A percentile compares a stretch with the other conserved stretches of the same genome.
These are phyloP conservation scores for Baorangia bicolor DNA, from an alignment of 768 basidiomycete species.

Conservation along the genomic window DNA sequence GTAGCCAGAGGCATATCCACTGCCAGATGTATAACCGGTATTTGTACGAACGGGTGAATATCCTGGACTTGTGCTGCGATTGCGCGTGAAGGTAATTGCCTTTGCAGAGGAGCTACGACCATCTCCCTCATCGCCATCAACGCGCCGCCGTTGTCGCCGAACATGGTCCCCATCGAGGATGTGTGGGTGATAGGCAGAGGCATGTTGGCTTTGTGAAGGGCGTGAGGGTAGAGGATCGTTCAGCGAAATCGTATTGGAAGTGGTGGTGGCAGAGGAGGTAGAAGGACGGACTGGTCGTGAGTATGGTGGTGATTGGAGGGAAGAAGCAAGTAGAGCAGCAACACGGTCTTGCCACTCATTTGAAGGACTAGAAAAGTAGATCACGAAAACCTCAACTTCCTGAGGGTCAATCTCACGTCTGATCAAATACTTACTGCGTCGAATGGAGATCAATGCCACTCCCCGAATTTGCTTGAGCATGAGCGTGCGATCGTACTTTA, in stretches of 20 bases:
- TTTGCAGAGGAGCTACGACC: constrained; percentile 7
- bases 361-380: constrained; percentile 53
- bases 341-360: constrained; percentile 84
- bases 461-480: constrained; percentile 18
- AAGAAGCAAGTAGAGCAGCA: constrained; percentile 21
- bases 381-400: constrained; percentile 2
- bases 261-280: background rate
- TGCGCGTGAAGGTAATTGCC: constrained; percentile 5
- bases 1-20: constrained; percentile 25
- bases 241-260: constrained; percentile 9
- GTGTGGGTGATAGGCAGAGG: constrained; percentile 14
- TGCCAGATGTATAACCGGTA: constrained; percentile 11
- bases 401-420: background rate
- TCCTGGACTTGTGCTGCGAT: constrained; percentile 18
- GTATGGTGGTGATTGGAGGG: constrained; percentile 14
- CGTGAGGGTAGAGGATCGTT: constrained; percentile 13
- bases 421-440: constrained; percentile 53
- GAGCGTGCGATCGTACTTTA: constrained; percentile 25
- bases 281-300: background rate
- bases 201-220: constrained; percentile 1
- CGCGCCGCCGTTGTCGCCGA: constrained; percentile 51
- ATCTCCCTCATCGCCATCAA: constrained; percentile 27
- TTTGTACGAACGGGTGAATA: constrained; percentile 16
- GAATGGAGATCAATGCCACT: constrained; percentile 45
- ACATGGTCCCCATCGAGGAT: constrained; percentile 29